Evolutionary conservation across 768 basidiomycete genomes (phyloP).

Genomic region (Leccinum rimulosum): DNA sequence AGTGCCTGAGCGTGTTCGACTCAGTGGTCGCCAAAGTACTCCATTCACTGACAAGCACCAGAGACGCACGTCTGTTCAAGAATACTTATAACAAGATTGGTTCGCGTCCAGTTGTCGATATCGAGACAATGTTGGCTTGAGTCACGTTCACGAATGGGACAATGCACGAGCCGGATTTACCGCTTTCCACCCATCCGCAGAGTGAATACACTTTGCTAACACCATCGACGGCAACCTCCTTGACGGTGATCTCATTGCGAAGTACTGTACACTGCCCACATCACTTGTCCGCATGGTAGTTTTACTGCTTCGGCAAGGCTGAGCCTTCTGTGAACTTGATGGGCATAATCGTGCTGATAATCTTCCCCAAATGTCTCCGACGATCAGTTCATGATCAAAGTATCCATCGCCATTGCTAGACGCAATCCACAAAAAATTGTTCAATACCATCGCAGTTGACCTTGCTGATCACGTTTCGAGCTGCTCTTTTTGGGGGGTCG

Average conservation of each 20-base stretch:
- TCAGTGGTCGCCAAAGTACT: conserved; percentile 1
- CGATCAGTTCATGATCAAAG: not conserved
- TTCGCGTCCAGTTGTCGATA: not conserved
- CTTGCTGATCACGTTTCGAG: no score
- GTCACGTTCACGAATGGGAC: not conserved
- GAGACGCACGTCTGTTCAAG: not conserved
- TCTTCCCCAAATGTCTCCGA: not conserved
- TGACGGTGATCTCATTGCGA: not conserved
- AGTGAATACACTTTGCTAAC: not conserved
- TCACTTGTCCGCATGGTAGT: not conserved
- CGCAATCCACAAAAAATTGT: no score
- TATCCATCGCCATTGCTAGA: not conserved
- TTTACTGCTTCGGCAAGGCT: not conserved
- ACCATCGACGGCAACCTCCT: not conserved
- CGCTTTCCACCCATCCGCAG: not conserved
- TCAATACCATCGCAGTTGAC: no score
- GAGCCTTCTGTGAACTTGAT: no score
- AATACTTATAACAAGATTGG: not conserved
- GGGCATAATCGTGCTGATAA: not conserved
- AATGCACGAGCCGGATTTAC: not conserved
- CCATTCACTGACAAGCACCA: not conserved
- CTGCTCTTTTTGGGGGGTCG: no score
- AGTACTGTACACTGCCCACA: conserved; percentile 1
- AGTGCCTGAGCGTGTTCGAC: no score
- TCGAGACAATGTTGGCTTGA: not conserved